Percentiles rank a stretch among this genome's conserved stretches.
These are phyloP conservation scores for Xylariales sp. DNA, from an alignment of 2,329 filamentous ascomycete genomes.

Conservation along the genomic window DNA sequence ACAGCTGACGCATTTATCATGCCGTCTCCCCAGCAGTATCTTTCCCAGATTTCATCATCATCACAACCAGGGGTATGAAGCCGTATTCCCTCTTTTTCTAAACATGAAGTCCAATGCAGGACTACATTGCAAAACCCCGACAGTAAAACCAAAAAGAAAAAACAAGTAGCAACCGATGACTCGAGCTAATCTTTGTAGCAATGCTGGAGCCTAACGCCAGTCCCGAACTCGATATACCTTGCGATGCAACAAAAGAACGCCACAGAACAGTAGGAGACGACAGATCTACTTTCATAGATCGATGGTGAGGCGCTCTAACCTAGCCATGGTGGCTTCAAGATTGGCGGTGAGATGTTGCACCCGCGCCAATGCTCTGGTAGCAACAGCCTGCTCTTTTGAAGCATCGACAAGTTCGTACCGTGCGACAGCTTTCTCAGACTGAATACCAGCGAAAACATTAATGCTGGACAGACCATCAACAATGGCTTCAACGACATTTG, in stretches of 20 bases:
- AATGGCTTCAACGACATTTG: constrained; percentile 34
- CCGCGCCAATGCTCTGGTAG: constrained; percentile 41
- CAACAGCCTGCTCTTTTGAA: constrained; percentile 41
- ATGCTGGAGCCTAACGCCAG: no score
- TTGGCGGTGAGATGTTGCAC: constrained; percentile 44
- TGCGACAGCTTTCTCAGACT: constrained; percentile 59
- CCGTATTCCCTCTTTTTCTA: constrained; percentile 1
- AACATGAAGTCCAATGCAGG: neutral
- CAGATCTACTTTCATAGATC: constrained; percentile 24
- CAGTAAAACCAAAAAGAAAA: neutral
- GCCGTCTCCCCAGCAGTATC: constrained; percentile 1
- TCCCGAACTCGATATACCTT: no score
- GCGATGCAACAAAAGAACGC: constrained; percentile 2
- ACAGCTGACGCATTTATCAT: constrained; percentile 1
- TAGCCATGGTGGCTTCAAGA: constrained; percentile 30
- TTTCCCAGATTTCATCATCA: constrained; percentile 3
- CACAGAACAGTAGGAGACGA: neutral
- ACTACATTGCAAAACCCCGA: neutral
- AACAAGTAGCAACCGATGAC: neutral
- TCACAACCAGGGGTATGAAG: neutral
- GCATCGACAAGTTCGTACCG: constrained; percentile 62
- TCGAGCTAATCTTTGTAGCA: no score
- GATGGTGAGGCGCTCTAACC: constrained; percentile 31
- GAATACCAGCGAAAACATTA: constrained; percentile 48
- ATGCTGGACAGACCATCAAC: constrained; percentile 35